Conservation (phyloP, 768 basidiomycete species). For the Lactarius psammicola region DNA sequence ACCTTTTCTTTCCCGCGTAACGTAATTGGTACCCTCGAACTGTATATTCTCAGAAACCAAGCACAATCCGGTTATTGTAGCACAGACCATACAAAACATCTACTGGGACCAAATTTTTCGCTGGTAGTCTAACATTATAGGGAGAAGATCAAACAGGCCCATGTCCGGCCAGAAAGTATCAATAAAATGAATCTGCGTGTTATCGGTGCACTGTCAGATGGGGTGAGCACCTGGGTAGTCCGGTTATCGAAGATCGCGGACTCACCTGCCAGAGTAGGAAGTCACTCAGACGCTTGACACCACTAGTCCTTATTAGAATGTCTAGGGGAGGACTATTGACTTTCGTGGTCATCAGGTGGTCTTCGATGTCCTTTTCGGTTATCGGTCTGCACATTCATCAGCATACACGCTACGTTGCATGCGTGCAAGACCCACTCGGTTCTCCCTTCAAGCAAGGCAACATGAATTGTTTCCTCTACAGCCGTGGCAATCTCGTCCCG, state of each 20-base stretch:
- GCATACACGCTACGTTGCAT: slow-evolving; percentile 14
- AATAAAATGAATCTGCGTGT: slow-evolving; percentile 86
- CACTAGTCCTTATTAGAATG: slow-evolving; percentile 87
- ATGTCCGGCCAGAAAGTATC: slow-evolving; percentile 92
- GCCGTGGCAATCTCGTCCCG: slow-evolving; percentile 89
- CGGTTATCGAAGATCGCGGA: slow-evolving; percentile 19
- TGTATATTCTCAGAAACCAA: slow-evolving; percentile 6
- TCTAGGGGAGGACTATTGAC: slow-evolving; percentile 79
- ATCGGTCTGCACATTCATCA: slow-evolving; percentile 41
- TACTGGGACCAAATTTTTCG: slow-evolving; percentile 56
- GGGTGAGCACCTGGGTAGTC: slow-evolving; percentile 3
- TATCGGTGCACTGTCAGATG: slow-evolving; percentile 63
- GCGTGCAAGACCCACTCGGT: slow-evolving; percentile 31
- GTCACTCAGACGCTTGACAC: slow-evolving; percentile 85
- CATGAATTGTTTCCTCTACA: slow-evolving; percentile 51
- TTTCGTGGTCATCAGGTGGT: slow-evolving; percentile 61
- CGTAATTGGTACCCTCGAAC: slow-evolving; percentile 19
- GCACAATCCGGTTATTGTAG: slow-evolving; percentile 1
- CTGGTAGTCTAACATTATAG: slow-evolving; percentile 87
- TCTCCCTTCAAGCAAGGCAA: slow-evolving; percentile 39
- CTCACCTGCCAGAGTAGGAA: slow-evolving; percentile 95
- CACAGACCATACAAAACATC: not conserved
- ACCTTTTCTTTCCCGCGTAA: slow-evolving; percentile 8
- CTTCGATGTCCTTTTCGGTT: slow-evolving; percentile 65
- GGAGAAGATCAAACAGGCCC: slow-evolving; percentile 80